Evolutionary conservation across 1,139 yeast genomes (phyloP).

Genomic region (Candida sp.): DNA sequence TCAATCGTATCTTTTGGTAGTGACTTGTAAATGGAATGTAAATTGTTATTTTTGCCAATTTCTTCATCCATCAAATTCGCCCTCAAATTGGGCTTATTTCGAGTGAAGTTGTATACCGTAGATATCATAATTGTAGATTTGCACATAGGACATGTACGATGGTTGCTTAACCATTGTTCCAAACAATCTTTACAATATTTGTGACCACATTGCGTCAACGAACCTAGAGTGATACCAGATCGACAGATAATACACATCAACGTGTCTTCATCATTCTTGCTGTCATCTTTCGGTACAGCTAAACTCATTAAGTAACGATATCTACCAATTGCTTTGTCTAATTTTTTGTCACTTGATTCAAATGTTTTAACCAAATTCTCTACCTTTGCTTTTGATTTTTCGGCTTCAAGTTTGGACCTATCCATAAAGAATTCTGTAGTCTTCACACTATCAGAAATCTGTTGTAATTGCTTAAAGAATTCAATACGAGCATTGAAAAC

Average conservation of each 20-base stretch:
- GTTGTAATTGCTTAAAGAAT: conserved; percentile 82
- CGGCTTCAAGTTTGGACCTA: conserved; percentile 14
- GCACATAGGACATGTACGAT: conserved; percentile 76
- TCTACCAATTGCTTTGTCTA: conserved; percentile 49
- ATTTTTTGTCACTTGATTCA: conserved; percentile 6
- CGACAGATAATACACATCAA: conserved; percentile 76
- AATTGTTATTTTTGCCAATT: conserved; percentile 19
- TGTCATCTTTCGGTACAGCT: conserved; percentile 12
- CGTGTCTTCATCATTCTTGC: conserved; percentile 24
- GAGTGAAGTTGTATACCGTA: conserved; percentile 60
- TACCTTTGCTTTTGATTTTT: background rate
- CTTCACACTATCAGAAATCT: conserved; percentile 74
- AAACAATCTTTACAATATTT: conserved; percentile 80
- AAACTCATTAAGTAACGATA: conserved; percentile 52
- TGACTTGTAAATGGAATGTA: conserved; percentile 48
- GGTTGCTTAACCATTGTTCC: conserved; percentile 59
- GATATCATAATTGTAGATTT: conserved; percentile 42
- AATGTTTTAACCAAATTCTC: background rate
- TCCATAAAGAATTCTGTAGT: conserved; percentile 19
- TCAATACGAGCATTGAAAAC: conserved; percentile 76
- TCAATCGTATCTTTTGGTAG: conserved; percentile 36
- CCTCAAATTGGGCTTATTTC: conserved; percentile 43
- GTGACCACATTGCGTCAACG: conserved; percentile 87
- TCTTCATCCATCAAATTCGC: conserved; percentile 38
- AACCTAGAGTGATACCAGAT: conserved; percentile 64